phyloP scores from a whole-genome alignment of 306 rosid species.

The Senna siamea region DNA sequence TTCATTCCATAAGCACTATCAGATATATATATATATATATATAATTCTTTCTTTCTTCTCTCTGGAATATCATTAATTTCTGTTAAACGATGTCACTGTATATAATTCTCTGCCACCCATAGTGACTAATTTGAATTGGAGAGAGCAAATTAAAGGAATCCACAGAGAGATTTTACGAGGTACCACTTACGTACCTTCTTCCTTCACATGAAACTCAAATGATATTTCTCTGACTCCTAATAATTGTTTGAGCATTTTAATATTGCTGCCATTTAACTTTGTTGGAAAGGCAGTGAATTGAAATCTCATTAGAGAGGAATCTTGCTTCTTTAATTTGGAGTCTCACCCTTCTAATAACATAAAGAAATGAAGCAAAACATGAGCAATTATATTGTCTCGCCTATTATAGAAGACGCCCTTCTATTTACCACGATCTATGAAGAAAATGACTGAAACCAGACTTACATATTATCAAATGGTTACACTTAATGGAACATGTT shows the following conservation, averaged over 20 bases:
- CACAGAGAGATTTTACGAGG: background rate
- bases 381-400: too few relatives aligned
- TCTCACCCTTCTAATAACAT: too few relatives aligned
- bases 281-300: background rate
- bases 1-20: too few relatives aligned
- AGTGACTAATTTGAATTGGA: background rate
- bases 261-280: background rate
- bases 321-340: background rate
- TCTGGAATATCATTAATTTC: background rate
- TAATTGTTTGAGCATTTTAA: background rate
- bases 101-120: background rate
- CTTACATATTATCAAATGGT: background rate
- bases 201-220: background rate
- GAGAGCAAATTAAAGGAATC: background rate
- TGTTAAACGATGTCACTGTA: too few relatives aligned
- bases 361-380: too few relatives aligned
- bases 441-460: background rate
- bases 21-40: too few relatives aligned
- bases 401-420: too few relatives aligned
- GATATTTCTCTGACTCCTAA: slow-evolving; percentile 31
- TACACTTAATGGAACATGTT: background rate
- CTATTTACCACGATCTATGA: slow-evolving; percentile 3
- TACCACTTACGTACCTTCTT: background rate
- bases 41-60: background rate
- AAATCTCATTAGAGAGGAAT: background rate